Evolutionary conservation across 1,139 yeast species (phyloP), one percentile per base, ranked within the genome.

Genomic region (Nadsonia starkeyi-henricii): DNA sequence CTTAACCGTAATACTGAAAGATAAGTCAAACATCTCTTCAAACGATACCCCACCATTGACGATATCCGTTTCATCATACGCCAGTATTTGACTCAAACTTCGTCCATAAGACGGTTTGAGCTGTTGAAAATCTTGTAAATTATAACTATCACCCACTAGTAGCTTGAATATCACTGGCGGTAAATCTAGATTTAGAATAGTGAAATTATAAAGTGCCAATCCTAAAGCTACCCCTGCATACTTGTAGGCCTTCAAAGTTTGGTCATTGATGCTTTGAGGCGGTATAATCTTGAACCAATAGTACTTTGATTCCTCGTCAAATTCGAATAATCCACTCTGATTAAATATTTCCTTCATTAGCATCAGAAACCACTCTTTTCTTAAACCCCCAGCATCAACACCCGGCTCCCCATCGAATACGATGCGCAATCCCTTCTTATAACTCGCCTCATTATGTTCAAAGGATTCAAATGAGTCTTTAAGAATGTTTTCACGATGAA

Each of bases 361-460:
- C 33, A 88, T 63, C 47, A 79, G 68, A 62, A 91, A 89, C 97
- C 97, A 91, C 60, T 91, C 97, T 60, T 88, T 89, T 55, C 81
- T 77, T 52, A 89, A 70, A 0, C 98, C 98, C 1, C 97, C 98
- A 0, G 88, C 96, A 67, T 91, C 98, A 20, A 89, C 74, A 0
- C 97, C 97, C 0, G 91, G 93, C 59, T 91, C 97, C 49, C 80
- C 80, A 2, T 81, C 64, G 62, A 91, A 91, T 57, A 84, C 89
- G 13, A 91, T 82, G 54, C 78, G 72, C 28, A 89, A 65, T 2
- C 86, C 75, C 60, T 88, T 89, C 58, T 82, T 80, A 52, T 89
- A 69, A 57, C 85, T 86, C 13, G 65, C 64, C 44, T 74, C 77
- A 57, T 80, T 77, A 12, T 65, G 60, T 49, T 77, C 75, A 41